These are phyloP conservation scores for Amoeboaphelidium occidentale DNA, from an alignment of 371 early-diverging fungal species.

Conservation along the genomic window DNA sequence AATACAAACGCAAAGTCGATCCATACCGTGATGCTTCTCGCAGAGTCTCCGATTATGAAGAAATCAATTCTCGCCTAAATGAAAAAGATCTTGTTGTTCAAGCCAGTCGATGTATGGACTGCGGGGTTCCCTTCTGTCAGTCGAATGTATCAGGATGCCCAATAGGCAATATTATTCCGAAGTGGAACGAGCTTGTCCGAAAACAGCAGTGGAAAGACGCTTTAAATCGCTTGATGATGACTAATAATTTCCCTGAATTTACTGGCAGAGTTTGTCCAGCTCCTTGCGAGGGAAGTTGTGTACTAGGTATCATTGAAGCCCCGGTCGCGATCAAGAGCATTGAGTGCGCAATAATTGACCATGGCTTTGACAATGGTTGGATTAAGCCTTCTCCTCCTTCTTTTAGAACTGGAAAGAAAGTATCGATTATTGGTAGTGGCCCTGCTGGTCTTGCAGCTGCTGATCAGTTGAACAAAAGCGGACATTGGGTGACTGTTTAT, in stretches of 20 bases:
- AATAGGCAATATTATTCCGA: conserved; percentile 88
- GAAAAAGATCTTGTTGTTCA: conserved; percentile 59
- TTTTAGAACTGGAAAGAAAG: conserved; percentile 46
- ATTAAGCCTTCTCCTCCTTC: conserved; percentile 55
- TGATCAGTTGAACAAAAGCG: conserved; percentile 87
- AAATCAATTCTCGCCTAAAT: conserved; percentile 61
- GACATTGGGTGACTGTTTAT: conserved; percentile 76
- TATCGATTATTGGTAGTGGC: conserved; percentile 81
- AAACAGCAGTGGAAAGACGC: conserved; percentile 83
- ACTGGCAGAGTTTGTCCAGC: conserved; percentile 74
- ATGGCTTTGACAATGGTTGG: conserved; percentile 85
- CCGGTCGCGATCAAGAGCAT: conserved; percentile 91
- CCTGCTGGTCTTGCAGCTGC: conserved; percentile 89
- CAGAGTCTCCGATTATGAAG: conserved; percentile 71
- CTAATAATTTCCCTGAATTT: conserved; percentile 85
- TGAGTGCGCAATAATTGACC: conserved; percentile 87
- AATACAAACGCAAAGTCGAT: conserved; percentile 67
- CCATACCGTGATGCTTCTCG: conserved; percentile 52
- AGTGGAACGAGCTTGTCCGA: conserved; percentile 91
- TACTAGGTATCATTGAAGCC: conserved; percentile 62
- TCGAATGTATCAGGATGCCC: conserved; percentile 87
- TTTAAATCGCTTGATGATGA: conserved; percentile 66
- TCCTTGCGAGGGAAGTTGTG: conserved; percentile 80
- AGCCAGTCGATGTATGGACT: conserved; percentile 87
- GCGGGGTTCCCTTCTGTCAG: conserved; percentile 89